Evolutionary conservation across 1,284 basidiomycete species (phyloP).

Genomic region (Nidula niveotomentosa): DNA sequence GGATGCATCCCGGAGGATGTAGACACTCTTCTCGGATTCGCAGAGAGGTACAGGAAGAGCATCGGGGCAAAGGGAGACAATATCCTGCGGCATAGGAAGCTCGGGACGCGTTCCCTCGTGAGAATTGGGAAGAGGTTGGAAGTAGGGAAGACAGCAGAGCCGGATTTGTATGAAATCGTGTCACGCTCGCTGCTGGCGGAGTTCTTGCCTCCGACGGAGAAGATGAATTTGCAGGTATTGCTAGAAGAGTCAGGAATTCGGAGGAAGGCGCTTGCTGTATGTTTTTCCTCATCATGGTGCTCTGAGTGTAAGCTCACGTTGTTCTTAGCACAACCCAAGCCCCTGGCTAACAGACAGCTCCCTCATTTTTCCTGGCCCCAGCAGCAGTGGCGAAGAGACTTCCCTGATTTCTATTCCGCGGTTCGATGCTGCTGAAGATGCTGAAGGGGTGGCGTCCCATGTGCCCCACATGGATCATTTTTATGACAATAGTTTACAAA

Average conservation of each 20-base stretch:
- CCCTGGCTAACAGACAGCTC: slow-evolving; percentile 34
- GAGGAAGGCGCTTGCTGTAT: slow-evolving; percentile 39
- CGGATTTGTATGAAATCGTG: slow-evolving; percentile 46
- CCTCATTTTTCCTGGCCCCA: slow-evolving; percentile 48
- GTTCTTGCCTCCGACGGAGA: slow-evolving; percentile 59
- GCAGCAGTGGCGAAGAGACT: slow-evolving; percentile 28
- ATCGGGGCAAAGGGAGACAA: slow-evolving; percentile 55
- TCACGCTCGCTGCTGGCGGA: slow-evolving; percentile 53
- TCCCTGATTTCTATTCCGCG: slow-evolving; percentile 39
- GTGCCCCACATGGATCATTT: slow-evolving; percentile 70
- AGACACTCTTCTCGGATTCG: slow-evolving; percentile 43
- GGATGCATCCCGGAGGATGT: slow-evolving; percentile 35
- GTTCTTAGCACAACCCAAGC: slow-evolving; percentile 47
- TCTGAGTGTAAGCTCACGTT: slow-evolving; percentile 2
- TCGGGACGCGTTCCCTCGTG: slow-evolving; percentile 61
- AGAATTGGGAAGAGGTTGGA: slow-evolving; percentile 52
- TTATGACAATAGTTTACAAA: slow-evolving; percentile 68
- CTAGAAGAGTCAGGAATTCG: slow-evolving; percentile 50
- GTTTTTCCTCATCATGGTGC: slow-evolving; percentile 8
- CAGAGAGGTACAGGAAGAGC: slow-evolving; percentile 53
- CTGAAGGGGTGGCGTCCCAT: slow-evolving; percentile 51
- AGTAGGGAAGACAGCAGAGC: slow-evolving; percentile 38
- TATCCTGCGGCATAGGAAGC: slow-evolving; percentile 57
- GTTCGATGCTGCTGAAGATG: slow-evolving; percentile 49
- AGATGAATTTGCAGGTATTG: slow-evolving; percentile 50